Conservation (phyloP, 1,139 yeast genomes). For the Meyerozyma carpophila region DNA sequence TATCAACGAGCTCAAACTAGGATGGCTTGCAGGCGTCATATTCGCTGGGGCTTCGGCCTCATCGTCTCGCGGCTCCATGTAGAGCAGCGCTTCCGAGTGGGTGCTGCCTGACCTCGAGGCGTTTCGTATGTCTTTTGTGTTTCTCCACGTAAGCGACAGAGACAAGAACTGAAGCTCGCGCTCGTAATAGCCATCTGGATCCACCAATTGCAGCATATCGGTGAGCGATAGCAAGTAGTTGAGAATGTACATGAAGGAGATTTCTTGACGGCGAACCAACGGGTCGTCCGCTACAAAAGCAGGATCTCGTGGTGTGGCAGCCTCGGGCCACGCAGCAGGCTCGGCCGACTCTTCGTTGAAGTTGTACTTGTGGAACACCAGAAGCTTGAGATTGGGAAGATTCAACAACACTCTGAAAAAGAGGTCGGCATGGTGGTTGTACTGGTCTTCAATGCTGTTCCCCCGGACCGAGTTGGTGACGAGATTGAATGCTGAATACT, state of each 20-base stretch:
- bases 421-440: constrained; percentile 15
- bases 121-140: constrained; percentile 22
- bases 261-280: constrained; percentile 26
- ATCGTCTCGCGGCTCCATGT: background rate
- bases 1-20: constrained; percentile 19
- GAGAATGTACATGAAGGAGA: constrained; percentile 26
- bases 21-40: background rate
- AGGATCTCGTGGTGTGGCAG: constrained; percentile 2
- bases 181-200: constrained; percentile 13
- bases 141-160: constrained; percentile 16
- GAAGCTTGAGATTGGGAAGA: constrained; percentile 20
- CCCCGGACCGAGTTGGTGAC: constrained; percentile 15
- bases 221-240: constrained; percentile 20
- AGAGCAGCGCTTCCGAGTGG: constrained; percentile 7
- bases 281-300: constrained; percentile 6
- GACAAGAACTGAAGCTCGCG: constrained; percentile 19
- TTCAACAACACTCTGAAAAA: constrained; percentile 21
- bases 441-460: constrained; percentile 1
- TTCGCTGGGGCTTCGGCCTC: background rate
- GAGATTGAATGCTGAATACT: constrained; percentile 28
- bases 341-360: constrained; percentile 7
- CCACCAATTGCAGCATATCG: constrained; percentile 17
- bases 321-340: constrained; percentile 2
- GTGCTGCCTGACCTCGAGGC: constrained; percentile 22
- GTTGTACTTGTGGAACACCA: constrained; percentile 2